Base-by-base conservation (phyloP, 208 protist genomes). In the Crithidia thermophila region DNA sequence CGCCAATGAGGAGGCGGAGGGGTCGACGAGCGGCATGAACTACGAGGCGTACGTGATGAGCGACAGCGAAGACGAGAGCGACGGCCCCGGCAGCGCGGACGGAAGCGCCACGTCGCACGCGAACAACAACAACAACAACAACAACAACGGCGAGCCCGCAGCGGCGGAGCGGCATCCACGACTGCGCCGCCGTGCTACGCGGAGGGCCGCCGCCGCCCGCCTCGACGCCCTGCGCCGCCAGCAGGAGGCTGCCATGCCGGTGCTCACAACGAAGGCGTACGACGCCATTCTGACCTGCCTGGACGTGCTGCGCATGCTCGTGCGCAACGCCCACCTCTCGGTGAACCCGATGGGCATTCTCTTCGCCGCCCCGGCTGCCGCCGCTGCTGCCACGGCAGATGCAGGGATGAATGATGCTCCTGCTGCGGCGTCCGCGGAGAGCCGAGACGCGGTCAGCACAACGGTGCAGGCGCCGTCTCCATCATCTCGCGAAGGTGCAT, bases 251-350 rank as follows among this genome's bases (percentile, higher is more conserved):
- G 42, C 65, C 13, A 68, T 77, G 45, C 59, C 77, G 0, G 60
- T 67, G 0, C 51, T 87, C 18, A 77, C 67, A 3, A 80, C 82
- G 23, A 67, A 81, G 36, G 79, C 82, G 10, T 88, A 88, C 52
- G 62, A 66, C 27, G 63, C 82, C 11, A 59, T 94, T 7, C 50
- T 81, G 31, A 82, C 81, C 50, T 79, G 79, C 51, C 77, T 94
- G 21, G 60, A 64, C 31, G 66, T 86, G 25, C 72, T 94, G 25
- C 79, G 82, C 43, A 75, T 69, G 69, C 61, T 75, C 16, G 55
- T 75, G 14, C 69, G 69, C 60, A 61, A 75, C 25, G 61, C 47
- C 0, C 69, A 75, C 57, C 30, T 67, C 18, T 77, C 63, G 23
- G 63, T 77, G 56, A 77, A 70, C 57, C 71, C 63, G 10, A 70